Evolutionary conservation across 2,329 filamentous ascomycete species (phyloP).

Genomic region (Saccharata proteae): DNA sequence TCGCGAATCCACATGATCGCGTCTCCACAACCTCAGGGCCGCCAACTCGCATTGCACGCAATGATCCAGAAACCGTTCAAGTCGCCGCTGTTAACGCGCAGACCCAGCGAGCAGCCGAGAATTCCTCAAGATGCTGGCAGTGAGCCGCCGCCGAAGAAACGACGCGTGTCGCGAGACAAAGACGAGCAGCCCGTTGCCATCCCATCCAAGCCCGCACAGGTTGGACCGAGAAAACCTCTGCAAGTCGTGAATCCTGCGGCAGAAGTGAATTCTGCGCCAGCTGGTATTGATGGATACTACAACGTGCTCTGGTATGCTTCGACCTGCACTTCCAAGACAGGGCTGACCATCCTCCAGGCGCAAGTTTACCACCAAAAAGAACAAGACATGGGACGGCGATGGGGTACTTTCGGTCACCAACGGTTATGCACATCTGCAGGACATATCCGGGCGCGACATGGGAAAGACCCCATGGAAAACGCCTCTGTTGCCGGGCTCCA

Average conservation of each 20-base stretch:
- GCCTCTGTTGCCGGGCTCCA: slow-evolving; percentile 47
- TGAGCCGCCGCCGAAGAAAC: slow-evolving; percentile 30
- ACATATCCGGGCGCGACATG: slow-evolving; percentile 51
- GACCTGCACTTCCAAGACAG: background rate
- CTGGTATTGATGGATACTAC: slow-evolving; percentile 27
- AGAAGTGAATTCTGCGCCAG: slow-evolving; percentile 10
- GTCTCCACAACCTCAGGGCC: background rate
- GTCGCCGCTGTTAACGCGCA: slow-evolving; percentile 20
- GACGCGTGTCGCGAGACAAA: slow-evolving; percentile 24
- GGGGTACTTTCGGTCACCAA: slow-evolving; percentile 47
- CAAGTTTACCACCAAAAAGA: slow-evolving; percentile 58
- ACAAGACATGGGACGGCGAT: slow-evolving; percentile 69
- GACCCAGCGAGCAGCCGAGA: slow-evolving; percentile 8
- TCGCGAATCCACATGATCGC: slow-evolving; percentile 5
- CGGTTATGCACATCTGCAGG: slow-evolving; percentile 48
- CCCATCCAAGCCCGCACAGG: slow-evolving; percentile 8
- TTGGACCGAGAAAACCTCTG: slow-evolving; percentile 17
- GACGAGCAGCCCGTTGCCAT: slow-evolving; percentile 14
- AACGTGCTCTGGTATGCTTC: slow-evolving; percentile 29
- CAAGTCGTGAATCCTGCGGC: slow-evolving; percentile 14
- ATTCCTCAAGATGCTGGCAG: slow-evolving; percentile 11
- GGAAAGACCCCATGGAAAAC: slow-evolving; percentile 44
- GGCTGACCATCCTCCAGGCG: slow-evolving; percentile 34
- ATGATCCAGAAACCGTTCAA: slow-evolving; percentile 23
- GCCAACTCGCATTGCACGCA: background rate